phyloP scores from a whole-genome alignment of 345 rosid genomes.

The Pugionium dolabratum region DNA sequence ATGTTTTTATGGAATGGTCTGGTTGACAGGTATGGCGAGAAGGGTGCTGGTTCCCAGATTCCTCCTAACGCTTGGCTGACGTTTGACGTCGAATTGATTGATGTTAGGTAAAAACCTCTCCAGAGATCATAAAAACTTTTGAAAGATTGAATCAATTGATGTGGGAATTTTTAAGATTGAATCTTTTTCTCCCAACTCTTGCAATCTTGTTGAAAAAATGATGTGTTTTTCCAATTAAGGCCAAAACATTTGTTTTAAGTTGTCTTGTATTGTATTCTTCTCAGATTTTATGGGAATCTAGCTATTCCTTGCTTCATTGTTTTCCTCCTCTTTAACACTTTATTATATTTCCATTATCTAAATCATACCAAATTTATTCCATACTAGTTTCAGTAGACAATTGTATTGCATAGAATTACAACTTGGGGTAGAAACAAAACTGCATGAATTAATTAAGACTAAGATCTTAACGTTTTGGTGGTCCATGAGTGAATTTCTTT shows the following conservation, averaged over 20 bases:
- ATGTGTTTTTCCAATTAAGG: no score
- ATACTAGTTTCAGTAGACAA: background rate
- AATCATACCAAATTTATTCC: background rate
- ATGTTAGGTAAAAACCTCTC: slow-evolving; percentile 40
- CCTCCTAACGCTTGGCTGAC: slow-evolving; percentile 67
- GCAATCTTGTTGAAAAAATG: background rate
- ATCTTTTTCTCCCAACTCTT: no score
- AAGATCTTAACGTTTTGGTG: background rate
- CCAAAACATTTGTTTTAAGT: no score
- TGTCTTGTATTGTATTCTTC: background rate
- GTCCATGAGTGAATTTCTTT: background rate
- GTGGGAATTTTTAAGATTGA: background rate
- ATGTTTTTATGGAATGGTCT: background rate
- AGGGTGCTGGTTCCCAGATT: slow-evolving; percentile 49
- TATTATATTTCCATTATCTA: background rate
- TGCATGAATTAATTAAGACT: background rate
- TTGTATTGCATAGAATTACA: no score
- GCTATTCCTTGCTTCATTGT: background rate
- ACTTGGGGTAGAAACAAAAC: background rate
- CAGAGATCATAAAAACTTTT: no score
- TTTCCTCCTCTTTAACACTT: background rate
- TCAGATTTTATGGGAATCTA: background rate
- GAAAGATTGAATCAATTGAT: background rate
- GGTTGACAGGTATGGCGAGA: slow-evolving; percentile 52
- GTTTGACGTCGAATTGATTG: slow-evolving; percentile 63